A percentile compares a stretch with the other conserved stretches of the same genome.
phyloP scores from a whole-genome alignment of 2,329 filamentous ascomycete species.

The Orbilia blumenaviensis region DNA sequence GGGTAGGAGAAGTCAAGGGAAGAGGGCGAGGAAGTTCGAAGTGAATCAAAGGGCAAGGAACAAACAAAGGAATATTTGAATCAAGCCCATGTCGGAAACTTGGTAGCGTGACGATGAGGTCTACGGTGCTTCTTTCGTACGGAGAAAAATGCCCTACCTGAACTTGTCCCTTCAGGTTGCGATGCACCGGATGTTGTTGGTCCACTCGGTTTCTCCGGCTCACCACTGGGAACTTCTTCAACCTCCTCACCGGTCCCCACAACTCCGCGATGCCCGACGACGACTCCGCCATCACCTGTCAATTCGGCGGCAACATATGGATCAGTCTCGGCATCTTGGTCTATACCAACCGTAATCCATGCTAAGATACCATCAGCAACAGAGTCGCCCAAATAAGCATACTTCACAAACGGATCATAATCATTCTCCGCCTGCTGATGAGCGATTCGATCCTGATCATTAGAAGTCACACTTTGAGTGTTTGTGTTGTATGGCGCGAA shows the following conservation, averaged over 20 bases:
- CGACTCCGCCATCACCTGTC: slow-evolving; percentile 60
- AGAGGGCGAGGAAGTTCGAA: neutral
- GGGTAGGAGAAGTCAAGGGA: too few relatives aligned
- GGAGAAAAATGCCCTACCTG: slow-evolving; percentile 11
- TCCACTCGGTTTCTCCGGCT: slow-evolving; percentile 27
- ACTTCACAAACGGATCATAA: slow-evolving; percentile 70
- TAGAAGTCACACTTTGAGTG: slow-evolving; percentile 64
- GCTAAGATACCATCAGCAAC: slow-evolving; percentile 66
- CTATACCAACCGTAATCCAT: slow-evolving; percentile 67
- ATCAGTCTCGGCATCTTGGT: slow-evolving; percentile 60
- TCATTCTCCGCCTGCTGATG: slow-evolving; percentile 65
- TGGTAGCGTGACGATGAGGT: neutral
- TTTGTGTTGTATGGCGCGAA: slow-evolving; percentile 65
- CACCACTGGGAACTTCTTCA: slow-evolving; percentile 25
- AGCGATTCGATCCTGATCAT: slow-evolving; percentile 66
- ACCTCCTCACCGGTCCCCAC: slow-evolving; percentile 49
- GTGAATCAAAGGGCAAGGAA: neutral
- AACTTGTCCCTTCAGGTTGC: neutral
- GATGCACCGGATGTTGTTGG: neutral
- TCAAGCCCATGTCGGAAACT: neutral
- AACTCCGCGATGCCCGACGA: slow-evolving; percentile 54
- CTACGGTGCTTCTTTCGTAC: neutral
- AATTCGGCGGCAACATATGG: slow-evolving; percentile 60
- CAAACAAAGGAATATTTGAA: neutral
- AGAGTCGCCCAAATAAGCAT: slow-evolving; percentile 67